Base-by-base conservation (phyloP, 2,329 filamentous ascomycete species). In the Colletotrichum navitas region DNA sequence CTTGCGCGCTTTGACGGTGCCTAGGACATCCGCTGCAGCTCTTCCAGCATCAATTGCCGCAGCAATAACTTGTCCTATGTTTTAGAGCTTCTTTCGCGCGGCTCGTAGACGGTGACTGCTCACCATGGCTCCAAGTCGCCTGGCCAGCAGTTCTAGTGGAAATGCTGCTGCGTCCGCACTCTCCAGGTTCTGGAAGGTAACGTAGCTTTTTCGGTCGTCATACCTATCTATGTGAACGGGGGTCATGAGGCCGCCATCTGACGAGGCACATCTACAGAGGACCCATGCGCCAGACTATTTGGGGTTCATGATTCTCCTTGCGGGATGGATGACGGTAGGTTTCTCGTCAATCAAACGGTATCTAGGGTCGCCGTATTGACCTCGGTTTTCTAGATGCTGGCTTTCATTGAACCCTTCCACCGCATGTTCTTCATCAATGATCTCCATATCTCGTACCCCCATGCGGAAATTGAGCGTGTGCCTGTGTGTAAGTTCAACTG, bases 351-450 rank as follows among this genome's bases (percentile, higher is more conserved):
- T 32, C 2, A 10, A 32, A 18, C 3, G 24, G 81, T 45, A 14
- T 5, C 49, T 24, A 24, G 80, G 77, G 77, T 56, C 10, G 39
- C 51, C 26, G 39, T 34, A 36, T 34, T 5, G 29, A n/a, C 34
- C 34, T 60, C 75, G 75, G 34, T 60, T 78, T 21, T 78, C 81
- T 78, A 93, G 88, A 86, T 94, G 54, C 86, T 90, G 81, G 84
- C 93, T 76, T 86, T 92, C 75, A 87, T 93, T 76, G 91, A 92
- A 72, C 96, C 96, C 0, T 98, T 98, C 80, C 94, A 98, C 80
- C 94, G 94, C 82, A 93, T 98, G 90, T 98, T 99, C 83, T 93
- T 90, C 74, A 88, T 98, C 73, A 93, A 94, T 79, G 94, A 98
- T 79, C 87, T 93, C 32, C 86, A 90, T 61, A 94, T 98, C 71